These are phyloP conservation scores for Acanthamoeba royreba DNA, from an alignment of 208 protist genomes.

Conservation along the genomic window DNA sequence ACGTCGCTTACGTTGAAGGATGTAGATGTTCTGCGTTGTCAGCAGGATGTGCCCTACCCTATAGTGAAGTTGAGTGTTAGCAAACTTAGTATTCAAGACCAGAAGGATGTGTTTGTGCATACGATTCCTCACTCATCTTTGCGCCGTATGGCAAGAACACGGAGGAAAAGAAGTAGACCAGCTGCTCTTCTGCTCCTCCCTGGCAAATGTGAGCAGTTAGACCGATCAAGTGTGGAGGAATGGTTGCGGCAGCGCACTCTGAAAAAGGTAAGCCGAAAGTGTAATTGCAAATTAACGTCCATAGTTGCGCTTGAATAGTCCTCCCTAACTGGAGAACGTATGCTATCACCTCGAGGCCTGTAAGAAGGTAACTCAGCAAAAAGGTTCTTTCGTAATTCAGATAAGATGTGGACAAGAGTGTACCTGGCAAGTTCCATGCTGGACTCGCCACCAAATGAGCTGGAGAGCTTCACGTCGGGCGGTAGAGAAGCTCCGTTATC, in stretches of 20 bases:
- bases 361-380: too few species aligned
- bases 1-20: neutral
- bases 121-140: neutral
- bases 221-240: neutral
- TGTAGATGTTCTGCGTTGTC: neutral
- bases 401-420: too few species aligned
- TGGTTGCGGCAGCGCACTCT: neutral
- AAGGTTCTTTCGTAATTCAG: too few species aligned
- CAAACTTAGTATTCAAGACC: neutral
- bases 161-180: constrained; percentile 17
- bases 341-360: neutral
- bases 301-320: neutral
- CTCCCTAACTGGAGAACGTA: neutral
- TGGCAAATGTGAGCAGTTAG: neutral
- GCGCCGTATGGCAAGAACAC: neutral
- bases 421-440: too few species aligned
- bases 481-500: neutral
- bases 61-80: neutral
- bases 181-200: constrained; percentile 5
- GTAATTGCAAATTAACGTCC: constrained; percentile 22
- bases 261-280: constrained; percentile 22
- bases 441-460: too few species aligned
- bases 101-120: neutral
- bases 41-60: neutral
- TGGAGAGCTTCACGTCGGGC: neutral